A percentile compares a stretch with the other conserved stretches of the same genome.
These are phyloP conservation scores for Ophidiomyces ophidiicola DNA, from an alignment of 2,329 filamentous ascomycete species.

Conservation along the genomic window DNA sequence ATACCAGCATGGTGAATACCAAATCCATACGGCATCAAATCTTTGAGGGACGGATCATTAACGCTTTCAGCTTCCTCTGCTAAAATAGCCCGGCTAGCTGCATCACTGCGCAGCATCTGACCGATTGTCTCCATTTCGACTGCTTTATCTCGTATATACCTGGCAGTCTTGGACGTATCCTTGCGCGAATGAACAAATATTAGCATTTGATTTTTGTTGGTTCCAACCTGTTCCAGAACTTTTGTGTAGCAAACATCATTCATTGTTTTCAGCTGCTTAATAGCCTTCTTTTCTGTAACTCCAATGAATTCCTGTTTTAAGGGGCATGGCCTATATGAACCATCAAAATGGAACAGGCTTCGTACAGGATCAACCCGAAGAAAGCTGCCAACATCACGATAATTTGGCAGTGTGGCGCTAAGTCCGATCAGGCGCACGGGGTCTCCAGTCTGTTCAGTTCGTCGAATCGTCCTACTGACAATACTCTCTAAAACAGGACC, in stretches of 20 bases:
- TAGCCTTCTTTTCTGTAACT: conserved; percentile 93
- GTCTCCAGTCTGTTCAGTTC: conserved; percentile 86
- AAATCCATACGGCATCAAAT: conserved; percentile 88
- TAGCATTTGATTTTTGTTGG: conserved; percentile 91
- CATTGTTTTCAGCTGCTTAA: conserved; percentile 98
- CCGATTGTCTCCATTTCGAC: conserved; percentile 95
- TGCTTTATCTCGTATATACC: conserved; percentile 91
- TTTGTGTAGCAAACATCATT: conserved; percentile 98
- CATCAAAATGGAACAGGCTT: conserved; percentile 92
- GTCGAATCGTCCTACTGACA: conserved; percentile 83
- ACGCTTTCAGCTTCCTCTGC: conserved; percentile 72
- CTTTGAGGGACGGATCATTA: conserved; percentile 78
- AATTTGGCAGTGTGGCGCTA: conserved; percentile 92
- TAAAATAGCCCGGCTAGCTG: conserved; percentile 77
- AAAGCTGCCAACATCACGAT: conserved; percentile 90
- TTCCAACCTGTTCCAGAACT: conserved; percentile 88
- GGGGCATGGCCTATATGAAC: conserved; percentile 83
- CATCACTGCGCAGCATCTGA: conserved; percentile 85
- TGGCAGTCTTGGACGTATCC: conserved; percentile 94
- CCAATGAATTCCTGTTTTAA: conserved; percentile 95
- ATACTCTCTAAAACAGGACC: conserved; percentile 95
- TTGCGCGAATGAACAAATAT: conserved; percentile 98
- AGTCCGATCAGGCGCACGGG: conserved; percentile 83
- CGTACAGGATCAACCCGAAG: conserved; percentile 75
- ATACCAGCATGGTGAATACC: conserved; percentile 98